Conservation (phyloP, 371 early-diverging fungal species). For the Phascolomyces articulosus region DNA sequence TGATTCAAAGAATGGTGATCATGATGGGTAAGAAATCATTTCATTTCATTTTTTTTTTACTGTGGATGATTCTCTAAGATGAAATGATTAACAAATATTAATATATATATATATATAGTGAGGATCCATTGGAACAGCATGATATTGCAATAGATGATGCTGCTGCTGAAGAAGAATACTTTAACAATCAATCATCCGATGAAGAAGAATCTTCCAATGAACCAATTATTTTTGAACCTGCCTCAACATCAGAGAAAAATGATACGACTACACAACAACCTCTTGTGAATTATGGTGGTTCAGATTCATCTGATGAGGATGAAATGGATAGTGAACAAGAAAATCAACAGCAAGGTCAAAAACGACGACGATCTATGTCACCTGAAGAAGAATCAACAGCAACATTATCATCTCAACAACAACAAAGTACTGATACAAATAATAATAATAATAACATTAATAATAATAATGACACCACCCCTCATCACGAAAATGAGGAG, state of each 20-base stretch:
- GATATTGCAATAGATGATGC: constrained; percentile 55
- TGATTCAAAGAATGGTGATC: constrained; percentile 23
- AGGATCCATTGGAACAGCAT: not conserved
- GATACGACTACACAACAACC: constrained; percentile 15
- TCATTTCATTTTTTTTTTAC: too few species aligned
- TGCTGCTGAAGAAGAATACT: constrained; percentile 85
- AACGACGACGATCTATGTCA: not conserved
- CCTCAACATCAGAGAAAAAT: constrained; percentile 9
- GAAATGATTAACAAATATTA: not conserved
- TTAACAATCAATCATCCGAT: constrained; percentile 71
- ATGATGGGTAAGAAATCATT: constrained; percentile 21
- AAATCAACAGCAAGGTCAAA: not conserved
- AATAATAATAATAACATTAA: too few species aligned
- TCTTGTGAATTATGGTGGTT: constrained; percentile 41
- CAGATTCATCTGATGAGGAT: constrained; percentile 38
- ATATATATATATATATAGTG: not conserved
- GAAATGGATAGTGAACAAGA: constrained; percentile 28
- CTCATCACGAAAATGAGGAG: too few species aligned
- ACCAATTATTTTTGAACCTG: too few species aligned
- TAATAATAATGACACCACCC: too few species aligned
- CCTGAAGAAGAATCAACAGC: not conserved
- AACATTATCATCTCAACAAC: not conserved
- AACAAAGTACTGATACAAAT: too few species aligned
- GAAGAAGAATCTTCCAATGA: constrained; percentile 35
- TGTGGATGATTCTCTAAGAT: too few species aligned